Evolutionary conservation across 2,329 filamentous ascomycete genomes (phyloP).

Genomic region (Claviceps fusiformis): DNA sequence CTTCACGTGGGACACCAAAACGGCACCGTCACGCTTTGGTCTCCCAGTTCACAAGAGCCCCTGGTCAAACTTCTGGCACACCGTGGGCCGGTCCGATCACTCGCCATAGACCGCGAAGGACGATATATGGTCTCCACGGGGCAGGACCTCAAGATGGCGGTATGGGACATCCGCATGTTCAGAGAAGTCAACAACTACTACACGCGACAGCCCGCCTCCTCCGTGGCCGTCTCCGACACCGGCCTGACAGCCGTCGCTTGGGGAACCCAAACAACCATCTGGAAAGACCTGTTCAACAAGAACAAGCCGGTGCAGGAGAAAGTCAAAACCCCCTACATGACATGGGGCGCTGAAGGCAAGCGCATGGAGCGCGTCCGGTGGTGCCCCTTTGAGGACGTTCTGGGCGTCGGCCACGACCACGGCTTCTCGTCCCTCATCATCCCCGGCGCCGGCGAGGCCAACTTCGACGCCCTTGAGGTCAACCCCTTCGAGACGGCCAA

Average conservation of each 20-base stretch:
- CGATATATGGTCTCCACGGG: slow-evolving; percentile 92
- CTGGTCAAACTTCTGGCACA: slow-evolving; percentile 87
- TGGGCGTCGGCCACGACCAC: slow-evolving; percentile 70
- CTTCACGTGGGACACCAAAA: slow-evolving; percentile 91
- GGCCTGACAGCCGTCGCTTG: slow-evolving; percentile 81
- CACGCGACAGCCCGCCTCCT: slow-evolving; percentile 67
- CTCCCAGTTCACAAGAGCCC: slow-evolving; percentile 74
- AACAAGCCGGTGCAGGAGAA: slow-evolving; percentile 58
- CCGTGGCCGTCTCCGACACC: slow-evolving; percentile 77
- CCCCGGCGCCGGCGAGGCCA: slow-evolving; percentile 90
- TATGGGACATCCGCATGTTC: slow-evolving; percentile 93
- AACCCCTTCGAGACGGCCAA: slow-evolving; percentile 93
- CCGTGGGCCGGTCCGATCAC: slow-evolving; percentile 70
- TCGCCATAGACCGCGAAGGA: slow-evolving; percentile 79
- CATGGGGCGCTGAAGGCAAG: slow-evolving; percentile 78
- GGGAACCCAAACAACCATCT: slow-evolving; percentile 80
- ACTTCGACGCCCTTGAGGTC: slow-evolving; percentile 83
- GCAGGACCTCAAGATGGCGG: slow-evolving; percentile 80
- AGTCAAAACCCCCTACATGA: slow-evolving; percentile 80
- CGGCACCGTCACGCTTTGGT: slow-evolving; percentile 89
- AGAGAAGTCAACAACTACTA: slow-evolving; percentile 85
- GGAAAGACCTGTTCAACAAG: slow-evolving; percentile 79
- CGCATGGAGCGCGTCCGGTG: slow-evolving; percentile 70
- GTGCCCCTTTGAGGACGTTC: slow-evolving; percentile 90
- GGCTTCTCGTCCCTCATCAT: slow-evolving; percentile 86